Conservation (phyloP, 1,139 yeast genomes). For the Nakaseomyces uthaithaninus region DNA sequence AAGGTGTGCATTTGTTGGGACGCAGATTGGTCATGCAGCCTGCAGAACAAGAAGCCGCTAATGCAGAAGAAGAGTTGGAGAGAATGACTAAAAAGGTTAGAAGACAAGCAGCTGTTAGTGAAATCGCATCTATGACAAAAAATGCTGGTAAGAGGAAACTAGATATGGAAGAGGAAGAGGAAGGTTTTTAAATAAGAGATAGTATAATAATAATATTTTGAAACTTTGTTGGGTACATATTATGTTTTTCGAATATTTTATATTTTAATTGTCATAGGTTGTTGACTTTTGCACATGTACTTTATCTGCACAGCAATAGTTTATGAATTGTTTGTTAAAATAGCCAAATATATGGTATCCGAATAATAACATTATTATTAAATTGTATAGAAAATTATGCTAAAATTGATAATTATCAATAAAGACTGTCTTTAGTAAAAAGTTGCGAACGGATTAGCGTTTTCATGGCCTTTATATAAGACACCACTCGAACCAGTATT, state of each 20-base stretch:
- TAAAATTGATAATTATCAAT: background rate
- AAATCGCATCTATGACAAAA: slow-evolving; percentile 59
- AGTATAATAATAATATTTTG: slow-evolving; percentile 30
- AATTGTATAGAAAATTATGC: background rate
- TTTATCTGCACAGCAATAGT: background rate
- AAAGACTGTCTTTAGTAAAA: slow-evolving; percentile 25
- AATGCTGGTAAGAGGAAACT: slow-evolving; percentile 69
- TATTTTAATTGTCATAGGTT: too few species aligned
- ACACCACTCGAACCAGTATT: slow-evolving; percentile 39
- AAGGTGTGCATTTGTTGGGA: slow-evolving; percentile 94
- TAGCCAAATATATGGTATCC: too few species aligned
- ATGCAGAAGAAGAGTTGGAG: slow-evolving; percentile 85
- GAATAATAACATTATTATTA: too few species aligned
- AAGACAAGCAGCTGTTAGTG: slow-evolving; percentile 71
- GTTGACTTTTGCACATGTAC: background rate
- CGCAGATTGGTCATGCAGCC: slow-evolving; percentile 92
- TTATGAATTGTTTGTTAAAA: too few species aligned
- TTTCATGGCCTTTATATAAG: slow-evolving; percentile 33
- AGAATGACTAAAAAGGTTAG: slow-evolving; percentile 81
- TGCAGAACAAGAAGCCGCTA: slow-evolving; percentile 73
- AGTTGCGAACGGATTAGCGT: slow-evolving; percentile 37
- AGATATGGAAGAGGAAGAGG: slow-evolving; percentile 42
- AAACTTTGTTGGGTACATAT: too few species aligned
- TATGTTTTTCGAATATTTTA: too few species aligned
- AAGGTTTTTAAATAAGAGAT: slow-evolving; percentile 8